Evolutionary conservation across 2,329 filamentous ascomycete genomes (phyloP), one percentile per base, ranked within the genome.

Genomic region (Claviceps humidiphila): DNA sequence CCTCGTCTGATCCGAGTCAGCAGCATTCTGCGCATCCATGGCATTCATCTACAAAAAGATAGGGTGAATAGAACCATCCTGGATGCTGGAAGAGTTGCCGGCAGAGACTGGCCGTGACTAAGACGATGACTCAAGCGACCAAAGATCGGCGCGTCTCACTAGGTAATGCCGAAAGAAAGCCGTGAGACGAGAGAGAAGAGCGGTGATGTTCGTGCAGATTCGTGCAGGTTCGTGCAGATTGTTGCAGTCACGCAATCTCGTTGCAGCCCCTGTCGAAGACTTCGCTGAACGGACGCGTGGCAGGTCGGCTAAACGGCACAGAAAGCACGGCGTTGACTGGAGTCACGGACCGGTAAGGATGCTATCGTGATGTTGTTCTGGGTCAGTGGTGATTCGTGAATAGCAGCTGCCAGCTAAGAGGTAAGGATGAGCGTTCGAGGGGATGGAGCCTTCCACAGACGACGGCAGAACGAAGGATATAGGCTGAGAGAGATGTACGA

Each of bases 11-110:
- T 76, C 74, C 72, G 75, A 74, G 74, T 78, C 77, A 71, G 74
- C 72, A 75, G 76, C 78, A 81, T 81, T 80, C 72, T 80, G 78
- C 77, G 76, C 77, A 80, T 81, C 78, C 78, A 81, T 81, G 73
- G 74, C 78, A 81, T 78, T 78, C 75, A 80, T 74, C 74, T 75
- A 65, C 64, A 67, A 67, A 66, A 69, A 64, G 63, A 62, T 64
- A 67, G 61, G 66, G 71, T 71, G 71, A 69, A 71, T 72, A 74
- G 71, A 74, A 80, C 73, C 77, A 81, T 81, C 70, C 71, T 81
- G 77, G 73, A 68, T 58, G 62, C 61, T 61, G 58, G 58, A 56
- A 54, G 37, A 44, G 47, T 40, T 39, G 54, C 51, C 51, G 53
- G 50, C 47, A 52, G 44, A 39, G 51, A 50, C 49, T 44, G 51